Evolutionary conservation across 106 monocot species (phyloP).

Genomic region (Hemerocallis citrina): DNA sequence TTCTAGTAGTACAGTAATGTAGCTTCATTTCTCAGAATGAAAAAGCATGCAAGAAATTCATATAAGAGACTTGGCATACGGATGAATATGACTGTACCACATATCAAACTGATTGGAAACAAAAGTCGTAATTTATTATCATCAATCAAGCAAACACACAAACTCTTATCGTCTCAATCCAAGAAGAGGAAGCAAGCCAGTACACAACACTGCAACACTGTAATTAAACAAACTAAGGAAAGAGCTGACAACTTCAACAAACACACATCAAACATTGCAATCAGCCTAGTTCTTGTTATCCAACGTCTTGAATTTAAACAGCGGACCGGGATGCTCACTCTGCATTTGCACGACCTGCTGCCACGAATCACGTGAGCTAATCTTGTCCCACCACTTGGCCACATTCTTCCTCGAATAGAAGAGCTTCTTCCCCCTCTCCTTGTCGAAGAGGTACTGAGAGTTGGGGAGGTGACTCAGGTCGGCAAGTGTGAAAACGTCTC

Average conservation of each 20-base stretch:
- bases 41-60: too few relatives aligned
- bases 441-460: conserved; percentile 15
- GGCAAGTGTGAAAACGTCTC: conserved; percentile 49
- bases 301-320: background rate
- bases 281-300: background rate
- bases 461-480: conserved; percentile 66
- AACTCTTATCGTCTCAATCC: background rate
- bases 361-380: conserved; percentile 34
- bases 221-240: background rate
- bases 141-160: background rate
- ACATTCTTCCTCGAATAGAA: conserved; percentile 35
- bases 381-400: conserved; percentile 31
- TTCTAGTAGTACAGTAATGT: too few relatives aligned
- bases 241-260: background rate
- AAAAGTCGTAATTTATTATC: background rate
- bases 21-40: too few relatives aligned
- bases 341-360: conserved; percentile 29
- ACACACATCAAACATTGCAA: background rate
- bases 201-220: background rate
- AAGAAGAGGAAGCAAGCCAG: background rate
- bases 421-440: conserved; percentile 20
- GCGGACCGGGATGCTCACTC: conserved; percentile 19
- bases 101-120: too few relatives aligned
- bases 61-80: too few relatives aligned
- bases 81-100: too few relatives aligned